phyloP scores from a whole-genome alignment of 768 basidiomycete genomes.

The Termitomyces sp. region DNA sequence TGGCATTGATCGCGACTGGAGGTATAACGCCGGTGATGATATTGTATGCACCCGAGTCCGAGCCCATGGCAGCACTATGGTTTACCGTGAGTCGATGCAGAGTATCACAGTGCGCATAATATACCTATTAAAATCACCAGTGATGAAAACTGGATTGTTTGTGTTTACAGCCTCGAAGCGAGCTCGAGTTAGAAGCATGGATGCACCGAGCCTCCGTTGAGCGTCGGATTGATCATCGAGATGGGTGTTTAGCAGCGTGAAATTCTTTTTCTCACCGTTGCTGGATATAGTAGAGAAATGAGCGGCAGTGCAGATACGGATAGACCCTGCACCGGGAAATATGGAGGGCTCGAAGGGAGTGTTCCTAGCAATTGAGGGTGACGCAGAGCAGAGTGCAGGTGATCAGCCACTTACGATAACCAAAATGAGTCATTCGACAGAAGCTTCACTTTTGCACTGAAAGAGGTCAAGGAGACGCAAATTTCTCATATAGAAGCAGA shows the following conservation, averaged over 20 bases:
- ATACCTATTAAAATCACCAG: constrained; percentile 49
- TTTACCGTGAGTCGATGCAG: neutral
- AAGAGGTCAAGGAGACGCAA: neutral
- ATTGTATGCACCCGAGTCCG: constrained; percentile 43
- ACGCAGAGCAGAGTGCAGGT: neutral
- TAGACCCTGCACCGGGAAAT: constrained; percentile 45
- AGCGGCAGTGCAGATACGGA: constrained; percentile 42
- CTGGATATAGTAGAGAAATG: constrained; percentile 24
- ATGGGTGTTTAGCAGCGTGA: constrained; percentile 47
- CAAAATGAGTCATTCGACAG: constrained; percentile 45
- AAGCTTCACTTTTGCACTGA: constrained; percentile 23
- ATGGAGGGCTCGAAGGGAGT: constrained; percentile 43
- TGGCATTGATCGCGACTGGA: constrained; percentile 34
- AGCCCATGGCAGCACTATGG: constrained; percentile 34
- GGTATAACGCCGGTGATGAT: constrained; percentile 38
- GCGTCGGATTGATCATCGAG: constrained; percentile 48
- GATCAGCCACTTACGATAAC: constrained; percentile 37
- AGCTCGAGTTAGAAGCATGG: constrained; percentile 43
- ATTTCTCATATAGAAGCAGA: constrained; percentile 15
- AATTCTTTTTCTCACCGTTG: constrained; percentile 13
- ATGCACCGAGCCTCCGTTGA: constrained; percentile 45
- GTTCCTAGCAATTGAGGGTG: constrained; percentile 19
- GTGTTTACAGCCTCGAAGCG: constrained; percentile 39
- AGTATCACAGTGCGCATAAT: neutral
- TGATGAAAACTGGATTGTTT: constrained; percentile 36